Evolutionary conservation across 2,329 filamentous ascomycete species (phyloP).

Genomic region (Dactylellina cionopaga): DNA sequence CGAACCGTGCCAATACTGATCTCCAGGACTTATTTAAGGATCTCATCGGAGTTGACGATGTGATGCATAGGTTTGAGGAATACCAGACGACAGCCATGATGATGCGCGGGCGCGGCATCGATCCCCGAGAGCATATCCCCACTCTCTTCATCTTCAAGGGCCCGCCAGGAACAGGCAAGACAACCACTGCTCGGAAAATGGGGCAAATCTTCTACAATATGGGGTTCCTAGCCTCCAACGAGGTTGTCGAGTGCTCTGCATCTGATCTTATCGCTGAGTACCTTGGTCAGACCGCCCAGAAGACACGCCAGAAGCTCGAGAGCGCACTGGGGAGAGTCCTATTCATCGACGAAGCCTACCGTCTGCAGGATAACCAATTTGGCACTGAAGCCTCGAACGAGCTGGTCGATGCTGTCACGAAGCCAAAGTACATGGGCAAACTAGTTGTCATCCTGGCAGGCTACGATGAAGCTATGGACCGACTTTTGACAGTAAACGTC

Average conservation of each 20-base stretch:
- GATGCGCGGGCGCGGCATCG: slow-evolving; percentile 66
- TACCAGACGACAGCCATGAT: slow-evolving; percentile 67
- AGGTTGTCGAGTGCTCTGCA: slow-evolving; percentile 74
- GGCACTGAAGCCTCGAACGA: slow-evolving; percentile 69
- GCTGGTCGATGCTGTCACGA: slow-evolving; percentile 66
- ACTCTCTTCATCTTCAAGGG: slow-evolving; percentile 77
- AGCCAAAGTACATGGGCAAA: slow-evolving; percentile 69
- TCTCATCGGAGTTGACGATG: slow-evolving; percentile 68
- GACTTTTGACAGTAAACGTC: slow-evolving; percentile 70
- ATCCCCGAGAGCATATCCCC: slow-evolving; percentile 70
- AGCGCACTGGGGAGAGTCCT: slow-evolving; percentile 72
- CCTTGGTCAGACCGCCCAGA: slow-evolving; percentile 75
- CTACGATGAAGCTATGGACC: slow-evolving; percentile 74
- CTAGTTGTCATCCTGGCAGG: slow-evolving; percentile 76
- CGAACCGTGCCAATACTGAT: slow-evolving; percentile 64
- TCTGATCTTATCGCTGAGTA: slow-evolving; percentile 76
- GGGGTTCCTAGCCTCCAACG: slow-evolving; percentile 70
- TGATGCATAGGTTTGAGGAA: slow-evolving; percentile 67
- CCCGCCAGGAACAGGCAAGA: slow-evolving; percentile 76
- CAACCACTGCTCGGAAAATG: slow-evolving; percentile 77
- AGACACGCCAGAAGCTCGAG: slow-evolving; percentile 70
- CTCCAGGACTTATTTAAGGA: slow-evolving; percentile 68
- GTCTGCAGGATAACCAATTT: slow-evolving; percentile 69
- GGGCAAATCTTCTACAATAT: slow-evolving; percentile 80
- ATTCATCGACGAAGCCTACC: slow-evolving; percentile 78